Evolutionary conservation across 768 basidiomycete species (phyloP).

Genomic region (Russula griseocarnosa): DNA sequence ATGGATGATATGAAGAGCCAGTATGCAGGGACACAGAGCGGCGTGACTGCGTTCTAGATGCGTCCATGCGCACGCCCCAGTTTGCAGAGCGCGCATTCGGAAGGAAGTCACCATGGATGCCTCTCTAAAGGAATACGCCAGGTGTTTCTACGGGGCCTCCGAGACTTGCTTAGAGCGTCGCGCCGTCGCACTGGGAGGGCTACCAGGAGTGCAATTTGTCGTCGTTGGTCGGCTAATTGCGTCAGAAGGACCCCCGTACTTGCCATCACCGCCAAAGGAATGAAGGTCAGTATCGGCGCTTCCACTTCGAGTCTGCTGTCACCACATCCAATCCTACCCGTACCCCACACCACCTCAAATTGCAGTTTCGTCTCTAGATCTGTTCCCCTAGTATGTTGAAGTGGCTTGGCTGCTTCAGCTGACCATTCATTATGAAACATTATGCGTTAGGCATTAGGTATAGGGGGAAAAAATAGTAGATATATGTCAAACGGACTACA

Average conservation of each 20-base stretch:
- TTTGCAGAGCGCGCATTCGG: conserved; percentile 6
- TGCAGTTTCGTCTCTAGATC: conserved; percentile 9
- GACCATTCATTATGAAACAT: conserved; percentile 8
- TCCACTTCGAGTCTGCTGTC: neutral
- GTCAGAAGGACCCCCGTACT: neutral
- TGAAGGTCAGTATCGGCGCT: neutral
- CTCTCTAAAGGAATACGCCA: neutral
- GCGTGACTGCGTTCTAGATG: conserved; percentile 76
- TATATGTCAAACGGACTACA: neutral
- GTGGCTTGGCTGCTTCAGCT: neutral
- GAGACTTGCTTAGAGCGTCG: conserved; percentile 16
- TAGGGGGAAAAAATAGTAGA: neutral
- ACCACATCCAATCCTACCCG: neutral
- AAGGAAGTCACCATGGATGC: neutral
- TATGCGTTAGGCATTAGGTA: conserved; percentile 11
- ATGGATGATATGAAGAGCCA: conserved; percentile 86
- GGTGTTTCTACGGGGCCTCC: neutral
- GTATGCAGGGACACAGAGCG: conserved; percentile 80
- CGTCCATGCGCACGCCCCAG: conserved; percentile 13
- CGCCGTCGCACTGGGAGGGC: conserved; percentile 10
- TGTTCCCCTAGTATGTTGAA: conserved; percentile 4
- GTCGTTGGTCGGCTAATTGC: neutral
- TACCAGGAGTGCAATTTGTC: conserved; percentile 1
- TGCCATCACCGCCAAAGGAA: conserved; percentile 1
- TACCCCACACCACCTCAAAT: neutral